Evolutionary conservation across 2,329 filamentous ascomycete species (phyloP), one percentile per base, ranked within the genome.

Genomic region (Cladosporium sp.): DNA sequence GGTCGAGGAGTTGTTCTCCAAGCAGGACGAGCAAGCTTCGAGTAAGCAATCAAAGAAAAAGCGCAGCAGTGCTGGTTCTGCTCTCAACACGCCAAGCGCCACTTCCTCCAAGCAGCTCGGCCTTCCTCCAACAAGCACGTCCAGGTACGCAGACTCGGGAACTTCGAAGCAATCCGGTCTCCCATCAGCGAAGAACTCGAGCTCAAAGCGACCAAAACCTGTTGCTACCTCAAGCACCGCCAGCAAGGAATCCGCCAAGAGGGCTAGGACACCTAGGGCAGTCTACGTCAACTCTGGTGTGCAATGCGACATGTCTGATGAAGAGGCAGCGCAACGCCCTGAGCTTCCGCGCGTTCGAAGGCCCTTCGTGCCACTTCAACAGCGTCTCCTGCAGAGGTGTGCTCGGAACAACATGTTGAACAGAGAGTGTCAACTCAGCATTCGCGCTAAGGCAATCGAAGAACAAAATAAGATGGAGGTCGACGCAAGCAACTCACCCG

Each of bases 1-100:
- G 64, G 84, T 85, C 49, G 86, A 89, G 70, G 85, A 85, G 68
- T 83, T 88, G 66, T 88, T 88, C 67, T 83, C 86, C 68, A 83
- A 86, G 70, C 79, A 87, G 67, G 86, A 88, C 70, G 84, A 88
- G 66, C 84, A 85, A 69, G 81, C 83, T 65, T 79, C 81, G 34
- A 83, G 82, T 63, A 73, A 73, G 66, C 70, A 71, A 63, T 83
- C 80, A 69, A 84, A 84, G 75, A 86, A 83, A 73, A 85, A 81
- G 69, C 85, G 88, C 72, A 82, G 81, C 65, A 87, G 84, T 71
- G 84, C 81, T 51, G 83, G 83, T 58, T 85, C 84, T 23, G 79
- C 76, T 16, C 78, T 85, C 61, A 84, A 84, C 59, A 85, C 81
- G 46, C 81, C 83, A 21, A 80, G 79, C 67, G 74, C 79, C 66